These are phyloP conservation scores for Mycocalia duriaeana DNA, from an alignment of 1,284 basidiomycete species.

Conservation along the genomic window DNA sequence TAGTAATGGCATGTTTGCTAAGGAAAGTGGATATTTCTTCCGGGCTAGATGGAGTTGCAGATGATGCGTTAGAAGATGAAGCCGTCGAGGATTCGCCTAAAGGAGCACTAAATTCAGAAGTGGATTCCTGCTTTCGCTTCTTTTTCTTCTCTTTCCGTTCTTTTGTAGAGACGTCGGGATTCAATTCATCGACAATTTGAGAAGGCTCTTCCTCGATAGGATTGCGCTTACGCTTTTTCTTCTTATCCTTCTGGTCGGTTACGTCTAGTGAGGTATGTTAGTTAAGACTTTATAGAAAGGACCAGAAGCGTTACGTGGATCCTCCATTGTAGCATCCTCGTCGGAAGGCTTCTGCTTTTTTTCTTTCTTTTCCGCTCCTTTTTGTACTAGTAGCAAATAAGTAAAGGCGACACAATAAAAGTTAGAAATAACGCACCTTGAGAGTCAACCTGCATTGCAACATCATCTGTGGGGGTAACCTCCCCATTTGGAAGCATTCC, in stretches of 20 bases:
- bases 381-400: conserved; percentile 4
- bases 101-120: conserved; percentile 11
- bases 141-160: conserved; percentile 23
- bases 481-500: conserved; percentile 6
- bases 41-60: conserved; percentile 15
- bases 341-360: conserved; percentile 20
- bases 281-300: no score
- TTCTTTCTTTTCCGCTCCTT: conserved; percentile 24
- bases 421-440: conserved; percentile 11
- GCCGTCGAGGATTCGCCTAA: conserved; percentile 15
- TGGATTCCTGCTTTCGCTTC: conserved; percentile 18
- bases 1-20: conserved; percentile 67
- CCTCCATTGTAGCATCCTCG: not conserved
- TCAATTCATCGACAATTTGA: no score
- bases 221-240: conserved; percentile 21
- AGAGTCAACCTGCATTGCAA: conserved; percentile 15
- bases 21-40: conserved; percentile 44
- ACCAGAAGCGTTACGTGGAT: no score
- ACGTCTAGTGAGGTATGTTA: no score
- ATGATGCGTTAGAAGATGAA: conserved; percentile 8
- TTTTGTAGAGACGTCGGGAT: conserved; percentile 2
- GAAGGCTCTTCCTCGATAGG: conserved; percentile 8
- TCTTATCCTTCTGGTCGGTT: conserved; percentile 25
- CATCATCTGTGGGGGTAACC: conserved; percentile 11
- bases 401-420: conserved; percentile 1